A percentile compares a stretch with the other conserved stretches of the same genome.
Conservation (phyloP, 805 yeast species). For the Kluyveromyces siamensis region DNA sequence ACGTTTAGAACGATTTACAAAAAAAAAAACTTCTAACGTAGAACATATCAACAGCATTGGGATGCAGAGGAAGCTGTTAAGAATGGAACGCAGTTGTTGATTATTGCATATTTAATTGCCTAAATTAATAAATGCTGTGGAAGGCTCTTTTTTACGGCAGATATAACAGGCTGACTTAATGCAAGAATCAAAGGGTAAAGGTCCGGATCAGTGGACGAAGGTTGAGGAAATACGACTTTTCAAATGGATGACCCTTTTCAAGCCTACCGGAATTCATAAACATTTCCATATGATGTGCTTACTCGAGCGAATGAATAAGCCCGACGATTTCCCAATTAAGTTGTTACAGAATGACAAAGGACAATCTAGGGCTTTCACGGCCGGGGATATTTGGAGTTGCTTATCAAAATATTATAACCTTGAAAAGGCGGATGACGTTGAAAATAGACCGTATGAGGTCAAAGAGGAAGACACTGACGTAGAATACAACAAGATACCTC, state of each 20-base stretch:
- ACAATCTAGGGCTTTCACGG: constrained; percentile 29
- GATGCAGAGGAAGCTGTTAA: neutral
- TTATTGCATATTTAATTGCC: neutral
- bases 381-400: constrained; percentile 49
- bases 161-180: too few relatives aligned
- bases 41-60: neutral
- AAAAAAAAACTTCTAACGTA: neutral
- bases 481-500: constrained; percentile 7
- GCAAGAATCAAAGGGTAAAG: neutral
- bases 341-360: constrained; percentile 18
- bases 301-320: constrained; percentile 31
- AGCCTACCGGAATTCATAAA: constrained; percentile 54
- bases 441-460: constrained; percentile 20
- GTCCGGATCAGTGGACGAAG: constrained; percentile 38
- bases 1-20: neutral
- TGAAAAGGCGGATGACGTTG: constrained; percentile 48
- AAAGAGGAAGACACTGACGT: constrained; percentile 7
- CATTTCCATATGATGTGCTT: constrained; percentile 34
- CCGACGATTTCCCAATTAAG: constrained; percentile 32
- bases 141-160: too few relatives aligned
- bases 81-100: neutral
- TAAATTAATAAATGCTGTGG: neutral
- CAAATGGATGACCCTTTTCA: constrained; percentile 51
- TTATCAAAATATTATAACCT: constrained; percentile 47
- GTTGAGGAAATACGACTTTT: constrained; percentile 57